Percentiles rank a stretch among this genome's conserved stretches.
These are phyloP conservation scores for Martensiomyces pterosporus DNA, from an alignment of 192 early-diverging fungal genomes.

Conservation along the genomic window DNA sequence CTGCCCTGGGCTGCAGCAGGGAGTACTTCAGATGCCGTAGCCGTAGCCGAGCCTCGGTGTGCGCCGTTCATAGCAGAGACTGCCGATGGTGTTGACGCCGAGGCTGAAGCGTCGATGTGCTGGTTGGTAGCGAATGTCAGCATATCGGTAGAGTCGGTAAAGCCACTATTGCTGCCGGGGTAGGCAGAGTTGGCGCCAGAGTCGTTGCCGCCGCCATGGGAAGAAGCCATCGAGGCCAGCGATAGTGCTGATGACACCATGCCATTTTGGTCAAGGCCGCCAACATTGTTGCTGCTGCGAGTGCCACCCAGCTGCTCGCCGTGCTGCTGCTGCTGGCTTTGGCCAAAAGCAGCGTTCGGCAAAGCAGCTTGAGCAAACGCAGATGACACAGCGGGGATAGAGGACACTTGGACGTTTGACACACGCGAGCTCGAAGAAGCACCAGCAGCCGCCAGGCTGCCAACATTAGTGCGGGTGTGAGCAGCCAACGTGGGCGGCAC, in stretches of 20 bases:
- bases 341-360: neutral
- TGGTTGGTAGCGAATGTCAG: constrained; percentile 3
- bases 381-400: neutral
- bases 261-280: neutral
- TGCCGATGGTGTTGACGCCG: too few relatives aligned
- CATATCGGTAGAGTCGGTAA: constrained; percentile 11
- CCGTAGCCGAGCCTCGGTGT: neutral
- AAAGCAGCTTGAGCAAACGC: neutral
- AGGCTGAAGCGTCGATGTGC: neutral
- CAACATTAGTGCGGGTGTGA: constrained; percentile 10
- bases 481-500: constrained; percentile 48
- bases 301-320: neutral
- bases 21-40: neutral
- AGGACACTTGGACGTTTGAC: constrained; percentile 13
- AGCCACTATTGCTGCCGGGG: constrained; percentile 14
- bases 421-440: constrained; percentile 5
- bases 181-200: constrained; percentile 7
- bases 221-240: constrained; percentile 19
- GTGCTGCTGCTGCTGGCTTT: neutral
- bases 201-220: constrained; percentile 14
- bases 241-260: constrained; percentile 21
- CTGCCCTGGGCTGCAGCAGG: too few relatives aligned
- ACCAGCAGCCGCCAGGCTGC: neutral
- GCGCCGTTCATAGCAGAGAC: neutral
- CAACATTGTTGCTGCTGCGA: neutral